Evolutionary conservation across 176 grass and related monocot species (phyloP), one percentile per base, ranked within the genome.

Genomic region (Aegilops sharonensis): DNA sequence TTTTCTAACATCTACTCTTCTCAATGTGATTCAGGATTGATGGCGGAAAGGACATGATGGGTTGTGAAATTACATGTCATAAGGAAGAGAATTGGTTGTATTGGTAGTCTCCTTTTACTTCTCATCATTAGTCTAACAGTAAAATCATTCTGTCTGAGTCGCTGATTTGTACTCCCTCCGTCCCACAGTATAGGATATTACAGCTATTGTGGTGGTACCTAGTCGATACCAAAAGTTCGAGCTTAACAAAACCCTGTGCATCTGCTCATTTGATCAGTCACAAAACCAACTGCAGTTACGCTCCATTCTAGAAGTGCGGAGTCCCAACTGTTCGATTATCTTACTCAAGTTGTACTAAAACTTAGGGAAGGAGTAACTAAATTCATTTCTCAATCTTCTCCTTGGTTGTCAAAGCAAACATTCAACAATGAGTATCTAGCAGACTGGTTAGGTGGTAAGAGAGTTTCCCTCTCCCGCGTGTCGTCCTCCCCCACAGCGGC

Each of bases 1-100:
- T 24, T 73, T 56, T 86, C 72, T 88, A 77, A 85, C 23, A 67
- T 69, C 3, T 17, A 3, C 21, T 83, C 35, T 43, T 35, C 42
- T 43, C 13, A 21, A 52, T 83, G 8, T 68, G 54, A 25, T 69
- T 69, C 87, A 89, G 90, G 90, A 83, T 84, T 89, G 87, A 88
- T 78, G 75, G 30, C 68, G 68, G 17, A 59, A 27, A 50, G 31
- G 23, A 31, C 36, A 75, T 75, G 81, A 5, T 62, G 20, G 37
- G 24, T 48, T n/a, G 11, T 25, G n/a, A 64, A 21, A 69, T 32
- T 81, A 61, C 30, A 42, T 81, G 32, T 40, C 61, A 8, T 21
- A n/a, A 50, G 45, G 52, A 78, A 64, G 35, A 50, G 1, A 84
- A 70, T 43, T 68, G 11, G 11, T 21, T 66, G 74, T 27, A 5